Evolutionary conservation across 208 protist genomes (phyloP).

Genomic region (Crithidia sp.): DNA sequence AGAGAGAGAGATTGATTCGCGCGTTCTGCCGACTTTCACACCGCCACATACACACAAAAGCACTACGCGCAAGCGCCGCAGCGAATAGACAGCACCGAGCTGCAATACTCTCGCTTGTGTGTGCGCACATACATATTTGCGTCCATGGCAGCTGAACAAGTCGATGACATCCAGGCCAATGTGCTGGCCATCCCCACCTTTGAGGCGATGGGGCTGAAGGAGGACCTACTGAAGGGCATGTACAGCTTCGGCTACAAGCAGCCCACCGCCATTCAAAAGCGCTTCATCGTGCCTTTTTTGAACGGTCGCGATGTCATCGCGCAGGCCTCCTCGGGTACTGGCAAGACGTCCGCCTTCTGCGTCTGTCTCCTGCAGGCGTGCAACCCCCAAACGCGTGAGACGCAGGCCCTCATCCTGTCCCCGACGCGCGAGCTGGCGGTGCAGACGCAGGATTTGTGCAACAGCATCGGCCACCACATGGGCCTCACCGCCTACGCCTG

Average conservation of each 20-base stretch:
- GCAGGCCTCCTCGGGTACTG: constrained; percentile 98
- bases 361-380: constrained; percentile 93
- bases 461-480: constrained; percentile 95
- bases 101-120: too few species aligned
- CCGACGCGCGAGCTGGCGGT: constrained; percentile 98
- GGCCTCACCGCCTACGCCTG: constrained; percentile 86
- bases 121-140: too few species aligned
- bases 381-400: constrained; percentile 73
- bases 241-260: constrained; percentile 98
- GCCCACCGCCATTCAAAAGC: constrained; percentile 98
- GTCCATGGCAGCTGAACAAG: constrained; percentile 32
- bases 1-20: too few species aligned
- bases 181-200: constrained; percentile 87
- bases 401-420: constrained; percentile 97
- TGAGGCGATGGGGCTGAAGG: constrained; percentile 88
- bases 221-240: constrained; percentile 94
- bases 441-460: constrained; percentile 96
- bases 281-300: constrained; percentile 94
- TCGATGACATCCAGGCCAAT: constrained; percentile 86
- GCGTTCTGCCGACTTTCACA: neutral
- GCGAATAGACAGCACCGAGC: too few species aligned
- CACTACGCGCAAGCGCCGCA: too few species aligned
- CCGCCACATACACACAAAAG: neutral
- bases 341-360: constrained; percentile 98
- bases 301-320: constrained; percentile 96